These are phyloP conservation scores for Neolentinus lepideus DNA, from an alignment of 1,284 basidiomycete species.

Conservation along the genomic window DNA sequence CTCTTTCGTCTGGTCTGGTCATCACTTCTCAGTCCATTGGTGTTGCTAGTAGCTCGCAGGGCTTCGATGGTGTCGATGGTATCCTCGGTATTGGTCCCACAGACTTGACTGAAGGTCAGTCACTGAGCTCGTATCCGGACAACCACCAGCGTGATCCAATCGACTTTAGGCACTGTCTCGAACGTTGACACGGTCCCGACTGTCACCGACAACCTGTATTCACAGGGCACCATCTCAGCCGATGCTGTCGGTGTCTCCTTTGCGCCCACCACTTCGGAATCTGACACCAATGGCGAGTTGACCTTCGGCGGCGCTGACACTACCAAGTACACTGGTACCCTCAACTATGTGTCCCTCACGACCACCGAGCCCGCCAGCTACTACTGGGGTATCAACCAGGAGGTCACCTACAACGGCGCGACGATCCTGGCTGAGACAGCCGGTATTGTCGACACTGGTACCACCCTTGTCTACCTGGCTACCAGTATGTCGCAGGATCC, in stretches of 20 bases:
- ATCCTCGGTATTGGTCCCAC: conserved; percentile 48
- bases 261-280: conserved; percentile 29
- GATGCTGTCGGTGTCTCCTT: conserved; percentile 39
- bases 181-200: conserved; percentile 29
- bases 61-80: conserved; percentile 36
- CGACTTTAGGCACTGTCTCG: conserved; percentile 22
- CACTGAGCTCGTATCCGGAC: conserved; percentile 6
- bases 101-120: conserved; percentile 27
- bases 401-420: conserved; percentile 37
- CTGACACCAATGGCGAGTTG: conserved; percentile 23
- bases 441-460: conserved; percentile 61
- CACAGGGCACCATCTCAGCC: conserved; percentile 16
- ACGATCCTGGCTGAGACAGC: conserved; percentile 35
- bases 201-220: conserved; percentile 43
- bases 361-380: conserved; percentile 35
- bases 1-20: conserved; percentile 20
- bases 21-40: conserved; percentile 46
- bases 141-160: background rate
- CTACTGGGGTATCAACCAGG: conserved; percentile 62
- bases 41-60: conserved; percentile 36
- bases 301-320: conserved; percentile 19
- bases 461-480: conserved; percentile 31
- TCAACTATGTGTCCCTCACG: conserved; percentile 32
- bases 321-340: conserved; percentile 12
- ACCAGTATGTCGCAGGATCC: conserved; percentile 7